Conservation (phyloP, 176 grass and related monocot species). For the Saccharum officinarum region DNA sequence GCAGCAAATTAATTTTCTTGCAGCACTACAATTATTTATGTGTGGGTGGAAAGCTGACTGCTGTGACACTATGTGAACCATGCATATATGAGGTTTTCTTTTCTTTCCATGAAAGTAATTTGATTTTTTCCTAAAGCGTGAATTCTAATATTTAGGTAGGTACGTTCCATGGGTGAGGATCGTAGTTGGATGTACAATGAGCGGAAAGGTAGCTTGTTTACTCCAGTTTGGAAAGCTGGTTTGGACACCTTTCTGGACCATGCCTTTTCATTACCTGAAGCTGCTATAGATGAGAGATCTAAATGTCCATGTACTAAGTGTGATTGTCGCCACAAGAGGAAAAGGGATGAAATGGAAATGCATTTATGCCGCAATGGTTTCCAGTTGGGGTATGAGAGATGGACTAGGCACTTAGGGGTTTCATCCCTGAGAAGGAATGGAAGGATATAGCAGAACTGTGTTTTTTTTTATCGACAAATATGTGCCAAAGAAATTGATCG, state of each 20-base stretch:
- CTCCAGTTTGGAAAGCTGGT: not conserved
- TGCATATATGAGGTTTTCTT: not conserved
- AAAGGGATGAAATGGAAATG: not conserved
- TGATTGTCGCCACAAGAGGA: not conserved
- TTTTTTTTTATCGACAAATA: constrained; percentile 2
- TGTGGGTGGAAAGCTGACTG: not conserved
- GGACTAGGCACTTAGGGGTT: not conserved
- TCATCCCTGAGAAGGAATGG: not conserved
- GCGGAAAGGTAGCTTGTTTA: not conserved
- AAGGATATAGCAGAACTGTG: not conserved
- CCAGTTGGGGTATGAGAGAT: not conserved
- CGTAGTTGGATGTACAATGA: constrained; percentile 13
- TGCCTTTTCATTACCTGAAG: not conserved
- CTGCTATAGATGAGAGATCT: not conserved
- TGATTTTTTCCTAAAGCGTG: not conserved
- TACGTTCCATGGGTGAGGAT: not conserved
- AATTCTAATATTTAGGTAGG: not conserved
- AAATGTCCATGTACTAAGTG: constrained; percentile 16
- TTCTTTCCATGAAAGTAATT: not conserved
- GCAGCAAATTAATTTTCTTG: not conserved
- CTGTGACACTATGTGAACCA: not conserved
- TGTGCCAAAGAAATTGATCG: constrained; percentile 26
- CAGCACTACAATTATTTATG: not conserved
- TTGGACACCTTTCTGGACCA: not conserved
- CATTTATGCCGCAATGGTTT: constrained; percentile 24